Evolutionary conservation across 2,329 filamentous ascomycete genomes (phyloP).

Genomic region (Colletotrichum echinochloae): DNA sequence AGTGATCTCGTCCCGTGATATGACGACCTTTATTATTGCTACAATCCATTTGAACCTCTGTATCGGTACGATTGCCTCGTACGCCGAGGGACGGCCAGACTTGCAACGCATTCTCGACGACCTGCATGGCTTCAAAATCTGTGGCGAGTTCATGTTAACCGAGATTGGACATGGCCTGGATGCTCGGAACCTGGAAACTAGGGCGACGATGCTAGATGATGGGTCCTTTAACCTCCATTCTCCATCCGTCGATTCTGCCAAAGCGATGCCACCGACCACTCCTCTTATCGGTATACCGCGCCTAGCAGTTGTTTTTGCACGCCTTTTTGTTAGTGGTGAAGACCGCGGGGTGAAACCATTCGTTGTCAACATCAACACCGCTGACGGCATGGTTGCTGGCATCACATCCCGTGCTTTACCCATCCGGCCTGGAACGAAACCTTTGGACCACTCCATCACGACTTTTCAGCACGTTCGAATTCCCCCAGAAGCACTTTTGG

Average conservation of each 20-base stretch:
- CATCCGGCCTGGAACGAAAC: slow-evolving; percentile 46
- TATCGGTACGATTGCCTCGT: no score
- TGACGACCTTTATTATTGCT: no score
- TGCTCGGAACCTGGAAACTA: neutral
- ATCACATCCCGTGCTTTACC: slow-evolving; percentile 46
- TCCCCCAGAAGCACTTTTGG: slow-evolving; percentile 45
- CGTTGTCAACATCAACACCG: no score
- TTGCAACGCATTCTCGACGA: no score
- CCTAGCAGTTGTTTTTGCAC: neutral
- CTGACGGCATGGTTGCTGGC: no score
- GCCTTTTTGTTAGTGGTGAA: neutral
- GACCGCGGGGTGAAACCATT: no score
- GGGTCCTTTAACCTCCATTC: neutral
- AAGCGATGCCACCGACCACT: neutral
- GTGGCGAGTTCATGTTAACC: no score
- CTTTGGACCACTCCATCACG: slow-evolving; percentile 50
- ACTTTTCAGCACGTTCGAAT: slow-evolving; percentile 50
- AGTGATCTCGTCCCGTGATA: no score
- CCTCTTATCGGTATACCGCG: neutral
- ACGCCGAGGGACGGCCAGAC: no score
- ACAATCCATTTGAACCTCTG: no score
- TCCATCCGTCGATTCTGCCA: neutral
- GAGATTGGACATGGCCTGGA: no score
- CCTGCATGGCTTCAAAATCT: no score
- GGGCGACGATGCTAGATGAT: neutral